Evolutionary conservation across 495 filamentous ascomycete genomes (phyloP).

Genomic region (Acidiella bohemica): DNA sequence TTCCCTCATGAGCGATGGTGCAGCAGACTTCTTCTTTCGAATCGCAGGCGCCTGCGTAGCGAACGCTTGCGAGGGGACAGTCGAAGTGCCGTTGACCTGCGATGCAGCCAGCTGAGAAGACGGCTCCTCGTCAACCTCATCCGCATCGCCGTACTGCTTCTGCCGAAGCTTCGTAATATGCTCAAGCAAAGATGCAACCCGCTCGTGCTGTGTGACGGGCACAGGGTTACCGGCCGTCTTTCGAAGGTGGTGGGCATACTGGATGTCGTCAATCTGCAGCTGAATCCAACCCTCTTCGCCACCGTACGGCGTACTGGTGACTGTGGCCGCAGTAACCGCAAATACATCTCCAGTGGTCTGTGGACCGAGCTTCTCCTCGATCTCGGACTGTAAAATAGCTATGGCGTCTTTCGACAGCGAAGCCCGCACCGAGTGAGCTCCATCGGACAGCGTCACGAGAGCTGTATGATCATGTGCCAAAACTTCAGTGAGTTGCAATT

Average conservation of each 20-base stretch:
- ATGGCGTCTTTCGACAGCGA: slow-evolving; percentile 5
- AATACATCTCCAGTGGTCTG: slow-evolving; percentile 16
- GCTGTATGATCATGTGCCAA: neutral
- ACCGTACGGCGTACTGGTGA: slow-evolving; percentile 7
- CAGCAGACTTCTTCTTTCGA: neutral
- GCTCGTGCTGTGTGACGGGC: neutral
- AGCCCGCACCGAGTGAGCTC: slow-evolving; percentile 1
- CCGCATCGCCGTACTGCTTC: neutral
- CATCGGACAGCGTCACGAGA: slow-evolving; percentile 11
- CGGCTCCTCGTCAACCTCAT: neutral
- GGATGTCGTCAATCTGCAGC: slow-evolving; percentile 8
- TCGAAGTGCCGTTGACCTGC: neutral
- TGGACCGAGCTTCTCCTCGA: slow-evolving; percentile 2
- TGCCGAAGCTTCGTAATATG: neutral
- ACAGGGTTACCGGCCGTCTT: neutral
- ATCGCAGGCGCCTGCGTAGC: neutral
- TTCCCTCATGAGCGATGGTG: slow-evolving; percentile 4
- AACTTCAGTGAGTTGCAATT: slow-evolving; percentile 8
- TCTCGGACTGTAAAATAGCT: slow-evolving; percentile 1
- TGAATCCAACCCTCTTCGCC: slow-evolving; percentile 1
- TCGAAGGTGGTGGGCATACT: slow-evolving; percentile 10
- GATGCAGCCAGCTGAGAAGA: neutral
- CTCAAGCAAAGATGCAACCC: neutral
- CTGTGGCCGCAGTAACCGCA: neutral
- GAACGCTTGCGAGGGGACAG: neutral